A percentile compares a stretch with the other conserved stretches of the same genome.
Conservation (phyloP, 164 flowering plant species). For the Liriodendron chinense region DNA sequence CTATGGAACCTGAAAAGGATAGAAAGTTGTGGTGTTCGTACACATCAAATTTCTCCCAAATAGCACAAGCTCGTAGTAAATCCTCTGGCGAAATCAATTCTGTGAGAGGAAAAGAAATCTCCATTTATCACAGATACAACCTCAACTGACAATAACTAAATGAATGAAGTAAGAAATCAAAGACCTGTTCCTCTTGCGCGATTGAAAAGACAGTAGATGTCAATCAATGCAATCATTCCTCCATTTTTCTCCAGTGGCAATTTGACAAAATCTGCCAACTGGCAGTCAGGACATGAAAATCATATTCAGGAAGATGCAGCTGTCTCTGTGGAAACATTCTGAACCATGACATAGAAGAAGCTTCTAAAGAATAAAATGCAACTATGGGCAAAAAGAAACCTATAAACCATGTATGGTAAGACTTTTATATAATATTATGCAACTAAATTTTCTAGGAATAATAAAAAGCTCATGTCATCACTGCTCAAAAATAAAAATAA, state of each 20-base stretch:
- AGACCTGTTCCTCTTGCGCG: constrained; percentile 99
- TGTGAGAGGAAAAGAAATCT: constrained; percentile 24
- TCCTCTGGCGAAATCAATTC: constrained; percentile 97
- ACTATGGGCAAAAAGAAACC: too few species aligned
- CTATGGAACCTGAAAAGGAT: constrained; percentile 18
- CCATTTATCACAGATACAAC: background rate
- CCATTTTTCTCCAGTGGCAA: constrained; percentile 87
- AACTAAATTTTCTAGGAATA: too few species aligned
- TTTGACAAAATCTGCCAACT: constrained; percentile 97
- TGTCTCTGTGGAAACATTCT: background rate
- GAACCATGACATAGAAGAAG: background rate
- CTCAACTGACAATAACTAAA: background rate
- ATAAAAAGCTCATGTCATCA: too few species aligned
- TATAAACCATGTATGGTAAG: too few species aligned
- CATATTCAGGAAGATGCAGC: background rate
- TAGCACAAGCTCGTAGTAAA: constrained; percentile 85
- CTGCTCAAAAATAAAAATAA: too few species aligned
- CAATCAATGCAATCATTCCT: constrained; percentile 90
- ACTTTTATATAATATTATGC: too few species aligned
- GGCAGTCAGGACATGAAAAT: constrained; percentile 6
- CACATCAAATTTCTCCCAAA: constrained; percentile 98
- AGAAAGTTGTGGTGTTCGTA: constrained; percentile 39
- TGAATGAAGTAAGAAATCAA: background rate
- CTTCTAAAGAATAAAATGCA: background rate
- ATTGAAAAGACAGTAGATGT: constrained; percentile 88